Conservation (phyloP, 768 basidiomycete genomes). For the Pholiota microspora region DNA sequence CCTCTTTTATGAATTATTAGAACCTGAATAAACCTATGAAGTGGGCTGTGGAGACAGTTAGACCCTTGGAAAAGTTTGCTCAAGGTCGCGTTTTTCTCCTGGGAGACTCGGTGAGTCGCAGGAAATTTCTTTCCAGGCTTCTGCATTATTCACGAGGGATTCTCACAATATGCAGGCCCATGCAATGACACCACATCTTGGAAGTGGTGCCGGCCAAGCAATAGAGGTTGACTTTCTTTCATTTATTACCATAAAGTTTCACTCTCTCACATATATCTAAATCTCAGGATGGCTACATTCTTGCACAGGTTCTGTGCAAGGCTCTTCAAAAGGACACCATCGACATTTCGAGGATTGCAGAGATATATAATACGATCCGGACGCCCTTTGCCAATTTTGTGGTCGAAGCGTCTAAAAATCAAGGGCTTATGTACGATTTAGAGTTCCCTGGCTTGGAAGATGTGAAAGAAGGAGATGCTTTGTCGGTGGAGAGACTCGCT, state of each 20-base stretch:
- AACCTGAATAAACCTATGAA: conserved; percentile 32
- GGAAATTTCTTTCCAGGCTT: neutral
- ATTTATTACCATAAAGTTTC: neutral
- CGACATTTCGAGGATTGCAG: conserved; percentile 23
- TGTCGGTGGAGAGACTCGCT: conserved; percentile 19
- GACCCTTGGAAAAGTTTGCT: conserved; percentile 36
- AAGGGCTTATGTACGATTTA: conserved; percentile 21
- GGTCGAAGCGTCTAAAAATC: conserved; percentile 16
- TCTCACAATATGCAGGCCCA: conserved; percentile 29
- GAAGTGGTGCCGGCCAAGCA: conserved; percentile 29
- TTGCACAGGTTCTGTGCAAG: conserved; percentile 21
- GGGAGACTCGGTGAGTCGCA: conserved; percentile 43
- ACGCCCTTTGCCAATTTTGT: conserved; percentile 25
- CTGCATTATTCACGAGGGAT: neutral
- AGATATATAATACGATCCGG: conserved; percentile 26
- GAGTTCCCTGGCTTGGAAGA: conserved; percentile 24
- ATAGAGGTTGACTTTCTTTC: conserved; percentile 24
- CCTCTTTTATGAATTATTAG: conserved; percentile 24
- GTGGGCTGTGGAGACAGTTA: conserved; percentile 45
- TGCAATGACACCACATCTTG: conserved; percentile 29
- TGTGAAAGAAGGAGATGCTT: conserved; percentile 24
- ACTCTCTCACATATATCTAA: neutral
- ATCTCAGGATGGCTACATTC: conserved; percentile 34
- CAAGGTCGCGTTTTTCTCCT: conserved; percentile 39
- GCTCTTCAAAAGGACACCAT: neutral